Percentiles rank a stretch among this genome's conserved stretches.
phyloP scores from a whole-genome alignment of 345 rosid species.

The Adansonia digitata region DNA sequence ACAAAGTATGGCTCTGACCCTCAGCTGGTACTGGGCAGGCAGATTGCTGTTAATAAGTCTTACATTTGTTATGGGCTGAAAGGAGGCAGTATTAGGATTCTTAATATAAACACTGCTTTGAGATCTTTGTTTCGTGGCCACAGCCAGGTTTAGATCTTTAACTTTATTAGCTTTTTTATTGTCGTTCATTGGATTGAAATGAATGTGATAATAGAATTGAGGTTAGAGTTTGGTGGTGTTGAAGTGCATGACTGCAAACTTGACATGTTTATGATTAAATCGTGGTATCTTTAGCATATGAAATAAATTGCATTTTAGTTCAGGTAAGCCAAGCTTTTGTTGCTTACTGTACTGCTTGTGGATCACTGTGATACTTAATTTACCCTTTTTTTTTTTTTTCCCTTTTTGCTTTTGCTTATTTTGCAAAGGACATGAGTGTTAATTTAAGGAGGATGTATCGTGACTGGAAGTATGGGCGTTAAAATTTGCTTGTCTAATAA shows the following conservation, averaged over 20 bases:
- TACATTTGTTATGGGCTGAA: conserved; percentile 86
- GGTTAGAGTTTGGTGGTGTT: not conserved
- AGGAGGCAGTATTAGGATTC: conserved; percentile 77
- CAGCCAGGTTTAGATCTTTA: conserved; percentile 45
- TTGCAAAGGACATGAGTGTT: not conserved
- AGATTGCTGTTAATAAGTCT: conserved; percentile 71
- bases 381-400: not conserved
- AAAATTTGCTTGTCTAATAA: not conserved
- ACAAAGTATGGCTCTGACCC: conserved; percentile 88
- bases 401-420: not conserved
- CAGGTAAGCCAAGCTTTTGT: not conserved
- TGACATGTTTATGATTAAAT: not conserved
- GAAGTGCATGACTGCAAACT: not conserved
- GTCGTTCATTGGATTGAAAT: not conserved
- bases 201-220: not conserved
- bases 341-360: not conserved
- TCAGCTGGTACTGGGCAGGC: conserved; percentile 69
- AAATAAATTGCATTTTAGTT: not conserved
- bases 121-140: conserved; percentile 80
- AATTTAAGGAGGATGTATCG: not conserved
- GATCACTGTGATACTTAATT: not conserved
- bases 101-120: conserved; percentile 76
- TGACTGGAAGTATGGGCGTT: not conserved
- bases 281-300: not conserved
- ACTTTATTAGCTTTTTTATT: not conserved